A percentile compares a stretch with the other conserved stretches of the same genome.
phyloP scores from a whole-genome alignment of 768 basidiomycete genomes.

The Galerina sulciceps region DNA sequence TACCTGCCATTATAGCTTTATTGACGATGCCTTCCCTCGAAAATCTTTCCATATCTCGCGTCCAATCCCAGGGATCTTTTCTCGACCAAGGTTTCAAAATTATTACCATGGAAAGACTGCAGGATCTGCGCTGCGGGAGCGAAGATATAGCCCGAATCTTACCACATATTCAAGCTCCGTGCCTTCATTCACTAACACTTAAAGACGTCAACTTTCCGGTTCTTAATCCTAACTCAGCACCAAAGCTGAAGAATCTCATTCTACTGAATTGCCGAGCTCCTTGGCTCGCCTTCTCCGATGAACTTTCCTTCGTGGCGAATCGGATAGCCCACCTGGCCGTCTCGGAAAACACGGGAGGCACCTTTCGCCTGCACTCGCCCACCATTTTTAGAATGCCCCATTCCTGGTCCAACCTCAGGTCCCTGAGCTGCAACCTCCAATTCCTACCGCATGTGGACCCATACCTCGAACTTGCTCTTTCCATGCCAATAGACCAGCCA shows the following conservation, averaged over 20 bases:
- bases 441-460: neutral
- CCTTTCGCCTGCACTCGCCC: neutral
- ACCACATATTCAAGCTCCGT: neutral
- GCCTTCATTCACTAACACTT: neutral
- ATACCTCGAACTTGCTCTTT: neutral
- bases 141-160: neutral
- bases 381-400: neutral
- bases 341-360: neutral
- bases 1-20: neutral
- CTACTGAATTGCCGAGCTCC: neutral
- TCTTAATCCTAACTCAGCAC: neutral
- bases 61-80: neutral
- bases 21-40: neutral
- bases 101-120: too few relatives aligned
- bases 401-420: neutral
- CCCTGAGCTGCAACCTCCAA: neutral
- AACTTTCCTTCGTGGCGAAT: neutral
- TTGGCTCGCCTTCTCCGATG: neutral
- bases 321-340: neutral
- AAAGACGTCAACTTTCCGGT: neutral
- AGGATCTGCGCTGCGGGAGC: too few relatives aligned
- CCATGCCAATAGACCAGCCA: too few relatives aligned
- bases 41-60: neutral
- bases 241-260: neutral
- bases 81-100: too few relatives aligned